Evolutionary conservation across 2,329 filamentous ascomycete species (phyloP), one percentile per base, ranked within the genome.

Genomic region (Sarocladiaceae sp.): DNA sequence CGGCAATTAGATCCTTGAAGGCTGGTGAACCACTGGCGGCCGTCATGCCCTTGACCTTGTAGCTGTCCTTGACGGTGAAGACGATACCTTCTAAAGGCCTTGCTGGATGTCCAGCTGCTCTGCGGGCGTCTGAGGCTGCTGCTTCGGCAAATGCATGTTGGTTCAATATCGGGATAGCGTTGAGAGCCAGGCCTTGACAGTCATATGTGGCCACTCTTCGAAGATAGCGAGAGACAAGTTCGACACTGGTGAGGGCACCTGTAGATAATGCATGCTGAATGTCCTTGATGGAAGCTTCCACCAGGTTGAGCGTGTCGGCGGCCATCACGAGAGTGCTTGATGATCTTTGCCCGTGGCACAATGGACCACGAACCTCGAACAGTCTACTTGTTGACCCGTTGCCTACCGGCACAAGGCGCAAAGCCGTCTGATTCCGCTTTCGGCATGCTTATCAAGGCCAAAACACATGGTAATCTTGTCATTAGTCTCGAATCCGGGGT

Each of bases 51-150:
- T 70, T 68, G 25, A 77, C 73, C 56, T 76, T 79, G 66, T 77
- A 82, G 57, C 71, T 77, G 58, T 84, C 80, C 60, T 84, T 83
- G 57, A 81, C 67, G 0, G 78, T 79, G 54, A 72, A 82, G 0
- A 79, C 78, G 6, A 84, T 80, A 1, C 80, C 78, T 56, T 84
- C 78, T 0, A 83, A 65, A 1, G 66, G 42, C 17, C 29, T 23
- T 7, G 26, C n/a, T n/a, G 8, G 22, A 13, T 39, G 18, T 2
- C 53, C 50, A 1, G 51, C 53, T 8, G 59, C 58, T 2, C 64
- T 57, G 11, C 58, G 53, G 25, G 60, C 59, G 6, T 68, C 66
- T 0, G 66, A 66, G 0, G 59, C 59, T 4, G 57, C 54, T 0
- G 65, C 65, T 22, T 64, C 60, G 3, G 56, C 52, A n/a, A 67